phyloP scores from a whole-genome alignment of 345 rosid species.

The Rhodamnia rubescens region DNA sequence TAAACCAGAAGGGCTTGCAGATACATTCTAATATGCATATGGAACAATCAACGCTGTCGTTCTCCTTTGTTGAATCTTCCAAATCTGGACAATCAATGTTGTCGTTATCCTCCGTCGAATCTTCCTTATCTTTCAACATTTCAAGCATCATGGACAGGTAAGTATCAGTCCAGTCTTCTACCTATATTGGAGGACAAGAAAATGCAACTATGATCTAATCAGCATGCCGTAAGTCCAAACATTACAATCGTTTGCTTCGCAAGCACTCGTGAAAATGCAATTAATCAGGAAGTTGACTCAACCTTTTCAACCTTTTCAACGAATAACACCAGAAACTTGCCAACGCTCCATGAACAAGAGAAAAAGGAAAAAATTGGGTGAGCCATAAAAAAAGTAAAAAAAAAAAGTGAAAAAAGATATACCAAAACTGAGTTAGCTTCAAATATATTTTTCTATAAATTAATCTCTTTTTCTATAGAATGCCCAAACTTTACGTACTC shows the following conservation, averaged over 20 bases:
- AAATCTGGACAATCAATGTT: not conserved
- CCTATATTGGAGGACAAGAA: not conserved
- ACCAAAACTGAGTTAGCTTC: not conserved
- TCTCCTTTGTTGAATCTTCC: not conserved
- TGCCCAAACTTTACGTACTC: no score
- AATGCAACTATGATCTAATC: not conserved
- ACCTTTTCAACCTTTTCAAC: not conserved
- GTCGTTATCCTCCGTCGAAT: not conserved
- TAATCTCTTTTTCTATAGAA: no score
- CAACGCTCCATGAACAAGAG: not conserved
- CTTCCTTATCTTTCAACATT: not conserved
- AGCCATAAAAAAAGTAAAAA: not conserved
- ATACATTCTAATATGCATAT: no score
- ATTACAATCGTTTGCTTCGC: not conserved
- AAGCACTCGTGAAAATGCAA: not conserved
- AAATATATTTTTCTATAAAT: not conserved
- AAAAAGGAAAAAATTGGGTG: fast-evolving
- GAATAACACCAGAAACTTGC: not conserved
- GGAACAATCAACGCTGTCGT: not conserved
- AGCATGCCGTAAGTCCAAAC: not conserved
- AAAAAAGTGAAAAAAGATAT: not conserved
- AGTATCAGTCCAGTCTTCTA: not conserved
- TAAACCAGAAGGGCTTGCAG: no score
- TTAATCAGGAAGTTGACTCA: no score
- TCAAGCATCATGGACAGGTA: not conserved